phyloP scores from a whole-genome alignment of 805 yeast genomes.

The Cyberlindnera maritima region DNA sequence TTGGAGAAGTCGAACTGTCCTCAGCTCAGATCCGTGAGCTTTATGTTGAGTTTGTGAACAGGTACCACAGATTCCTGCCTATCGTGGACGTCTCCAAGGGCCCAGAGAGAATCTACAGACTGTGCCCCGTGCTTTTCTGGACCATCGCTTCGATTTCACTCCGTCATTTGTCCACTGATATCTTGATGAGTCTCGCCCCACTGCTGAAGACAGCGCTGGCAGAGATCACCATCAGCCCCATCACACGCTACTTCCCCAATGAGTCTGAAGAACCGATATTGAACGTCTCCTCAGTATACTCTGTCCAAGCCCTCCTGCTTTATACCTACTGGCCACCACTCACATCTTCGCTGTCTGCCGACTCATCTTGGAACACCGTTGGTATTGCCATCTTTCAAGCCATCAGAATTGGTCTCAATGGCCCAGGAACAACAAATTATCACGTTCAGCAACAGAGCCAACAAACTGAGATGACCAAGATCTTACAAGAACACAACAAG shows the following conservation, averaged over 20 bases:
- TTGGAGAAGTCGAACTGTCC: conserved; percentile 65
- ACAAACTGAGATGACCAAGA: conserved; percentile 23
- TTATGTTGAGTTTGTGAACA: conserved; percentile 65
- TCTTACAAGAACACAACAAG: conserved; percentile 71
- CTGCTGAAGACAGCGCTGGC: conserved; percentile 74
- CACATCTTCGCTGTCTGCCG: conserved; percentile 91
- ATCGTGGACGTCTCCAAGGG: conserved; percentile 81
- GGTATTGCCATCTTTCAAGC: conserved; percentile 95
- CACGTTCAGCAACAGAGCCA: conserved; percentile 38
- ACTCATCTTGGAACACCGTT: conserved; percentile 92
- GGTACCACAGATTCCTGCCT: conserved; percentile 84
- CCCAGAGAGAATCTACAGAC: conserved; percentile 72
- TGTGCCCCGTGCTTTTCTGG: conserved; percentile 93
- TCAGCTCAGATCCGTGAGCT: conserved; percentile 60
- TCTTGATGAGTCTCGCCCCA: conserved; percentile 59
- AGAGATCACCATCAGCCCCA: conserved; percentile 87
- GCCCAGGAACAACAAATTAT: conserved; percentile 57
- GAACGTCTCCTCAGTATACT: conserved; percentile 87
- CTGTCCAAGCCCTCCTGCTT: conserved; percentile 88
- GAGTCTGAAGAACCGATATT: conserved; percentile 78
- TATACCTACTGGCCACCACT: conserved; percentile 96
- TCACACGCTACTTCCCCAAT: conserved; percentile 76
- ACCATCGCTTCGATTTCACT: conserved; percentile 83
- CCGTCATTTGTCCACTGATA: conserved; percentile 51
- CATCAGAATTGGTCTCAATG: conserved; percentile 84